Conservation (phyloP, 2,329 filamentous ascomycete species). For the Chrysoporthe deuterocubensis region DNA sequence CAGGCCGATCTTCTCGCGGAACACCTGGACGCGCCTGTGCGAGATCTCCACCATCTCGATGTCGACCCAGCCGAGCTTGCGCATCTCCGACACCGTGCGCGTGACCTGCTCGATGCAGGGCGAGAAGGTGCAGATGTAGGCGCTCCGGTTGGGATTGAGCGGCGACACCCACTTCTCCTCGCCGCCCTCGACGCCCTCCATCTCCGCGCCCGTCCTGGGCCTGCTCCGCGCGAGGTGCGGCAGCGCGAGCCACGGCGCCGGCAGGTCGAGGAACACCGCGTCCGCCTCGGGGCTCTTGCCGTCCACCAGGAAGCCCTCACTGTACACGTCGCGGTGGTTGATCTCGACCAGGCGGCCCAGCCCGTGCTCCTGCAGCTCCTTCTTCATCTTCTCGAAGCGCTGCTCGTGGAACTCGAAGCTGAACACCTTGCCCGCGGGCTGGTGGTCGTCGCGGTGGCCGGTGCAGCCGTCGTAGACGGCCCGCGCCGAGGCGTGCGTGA, state of each 20-base stretch:
- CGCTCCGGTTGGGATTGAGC: slow-evolving; percentile 72
- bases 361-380: slow-evolving; percentile 71
- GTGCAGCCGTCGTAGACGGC: slow-evolving; percentile 68
- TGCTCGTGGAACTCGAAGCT: slow-evolving; percentile 83
- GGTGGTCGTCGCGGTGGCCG: slow-evolving; percentile 53
- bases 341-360: slow-evolving; percentile 70
- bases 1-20: slow-evolving; percentile 78
- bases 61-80: slow-evolving; percentile 83
- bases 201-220: slow-evolving; percentile 36
- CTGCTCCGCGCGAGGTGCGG: slow-evolving; percentile 69
- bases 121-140: slow-evolving; percentile 90
- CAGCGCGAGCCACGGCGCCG: slow-evolving; percentile 79
- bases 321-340: slow-evolving; percentile 80
- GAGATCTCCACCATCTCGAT: slow-evolving; percentile 92
- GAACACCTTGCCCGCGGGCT: slow-evolving; percentile 70
- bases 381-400: slow-evolving; percentile 68
- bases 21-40: slow-evolving; percentile 78
- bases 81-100: slow-evolving; percentile 79
- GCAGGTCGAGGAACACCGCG: slow-evolving; percentile 78
- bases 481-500: slow-evolving; percentile 77
- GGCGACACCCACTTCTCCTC: slow-evolving; percentile 55
- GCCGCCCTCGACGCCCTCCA: slow-evolving; percentile 30
- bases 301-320: slow-evolving; percentile 70
- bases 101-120: slow-evolving; percentile 97
- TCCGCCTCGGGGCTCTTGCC: slow-evolving; percentile 66